phyloP scores from a whole-genome alignment of 306 rosid species.

The Fagus crenata region DNA sequence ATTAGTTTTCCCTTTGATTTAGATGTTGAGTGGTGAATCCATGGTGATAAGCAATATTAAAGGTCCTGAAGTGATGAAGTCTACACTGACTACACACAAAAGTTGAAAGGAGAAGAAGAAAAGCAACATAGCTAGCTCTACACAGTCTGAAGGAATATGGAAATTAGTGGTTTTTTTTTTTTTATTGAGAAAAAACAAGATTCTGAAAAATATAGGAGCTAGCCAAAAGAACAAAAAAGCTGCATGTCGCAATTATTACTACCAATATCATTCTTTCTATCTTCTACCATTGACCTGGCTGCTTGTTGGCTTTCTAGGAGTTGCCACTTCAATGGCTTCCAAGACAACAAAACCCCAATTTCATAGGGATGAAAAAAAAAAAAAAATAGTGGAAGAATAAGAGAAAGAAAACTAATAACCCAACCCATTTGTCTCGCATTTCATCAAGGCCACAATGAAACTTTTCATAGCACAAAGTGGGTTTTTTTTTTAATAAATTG shows the following conservation, averaged over 20 bases:
- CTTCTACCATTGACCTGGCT: conserved; percentile 50
- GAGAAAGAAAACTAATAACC: neutral
- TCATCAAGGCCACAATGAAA: conserved; percentile 18
- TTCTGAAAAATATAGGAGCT: neutral
- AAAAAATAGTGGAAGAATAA: neutral
- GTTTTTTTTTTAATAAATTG: neutral
- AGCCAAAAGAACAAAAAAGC: conserved; percentile 27
- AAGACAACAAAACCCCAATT: conserved; percentile 24
- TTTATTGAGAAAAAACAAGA: neutral
- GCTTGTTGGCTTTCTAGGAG: conserved; percentile 35
- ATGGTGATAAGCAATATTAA: too few species aligned
- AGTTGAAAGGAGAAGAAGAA: neutral
- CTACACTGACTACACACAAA: neutral
- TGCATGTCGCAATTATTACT: conserved; percentile 74
- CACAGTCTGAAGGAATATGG: neutral
- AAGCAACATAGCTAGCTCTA: neutral
- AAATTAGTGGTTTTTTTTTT: neutral
- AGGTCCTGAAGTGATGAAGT: too few species aligned
- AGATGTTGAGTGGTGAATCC: too few species aligned
- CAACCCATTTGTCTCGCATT: conserved; percentile 21
- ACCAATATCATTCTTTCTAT: conserved; percentile 51
- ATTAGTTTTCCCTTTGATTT: too few species aligned
- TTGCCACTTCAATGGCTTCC: conserved; percentile 39
- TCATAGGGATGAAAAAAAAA: neutral
- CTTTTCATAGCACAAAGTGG: conserved; percentile 10